Conservation (phyloP, 441 rosid genomes). For the Cnidoscolus chayamansa region DNA sequence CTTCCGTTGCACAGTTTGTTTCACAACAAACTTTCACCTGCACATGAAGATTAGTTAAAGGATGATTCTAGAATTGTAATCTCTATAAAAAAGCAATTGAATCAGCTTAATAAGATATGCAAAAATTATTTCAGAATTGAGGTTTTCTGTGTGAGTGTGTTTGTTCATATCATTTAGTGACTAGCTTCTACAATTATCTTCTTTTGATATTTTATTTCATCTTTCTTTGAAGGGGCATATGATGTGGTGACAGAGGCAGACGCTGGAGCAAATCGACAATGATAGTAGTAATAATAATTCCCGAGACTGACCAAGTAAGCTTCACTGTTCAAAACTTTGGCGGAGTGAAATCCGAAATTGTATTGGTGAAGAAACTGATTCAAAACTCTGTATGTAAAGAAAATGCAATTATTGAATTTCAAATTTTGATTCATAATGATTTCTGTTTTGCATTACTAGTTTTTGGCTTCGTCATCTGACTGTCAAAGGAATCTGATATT, state of each 20-base stretch:
- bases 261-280: slow-evolving; percentile 22
- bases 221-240: slow-evolving; percentile 58
- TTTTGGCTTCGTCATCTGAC: background rate
- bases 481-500: background rate
- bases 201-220: background rate
- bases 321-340: background rate
- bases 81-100: too few relatives aligned
- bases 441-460: background rate
- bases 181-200: background rate
- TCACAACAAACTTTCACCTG: too few relatives aligned
- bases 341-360: background rate
- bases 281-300: slow-evolving; percentile 27
- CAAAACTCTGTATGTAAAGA: slow-evolving; percentile 13
- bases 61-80: too few relatives aligned
- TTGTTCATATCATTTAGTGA: too few relatives aligned
- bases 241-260: slow-evolving; percentile 88
- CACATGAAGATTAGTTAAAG: too few relatives aligned
- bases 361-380: background rate
- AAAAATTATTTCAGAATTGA: too few relatives aligned
- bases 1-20: too few relatives aligned
- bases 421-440: background rate
- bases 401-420: background rate
- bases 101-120: too few relatives aligned
- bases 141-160: too few relatives aligned
- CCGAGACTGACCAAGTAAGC: slow-evolving; percentile 23